Evolutionary conservation across 2,329 filamentous ascomycete genomes (phyloP), one percentile per base, ranked within the genome.

Genomic region (Aspergillus alliaceus): DNA sequence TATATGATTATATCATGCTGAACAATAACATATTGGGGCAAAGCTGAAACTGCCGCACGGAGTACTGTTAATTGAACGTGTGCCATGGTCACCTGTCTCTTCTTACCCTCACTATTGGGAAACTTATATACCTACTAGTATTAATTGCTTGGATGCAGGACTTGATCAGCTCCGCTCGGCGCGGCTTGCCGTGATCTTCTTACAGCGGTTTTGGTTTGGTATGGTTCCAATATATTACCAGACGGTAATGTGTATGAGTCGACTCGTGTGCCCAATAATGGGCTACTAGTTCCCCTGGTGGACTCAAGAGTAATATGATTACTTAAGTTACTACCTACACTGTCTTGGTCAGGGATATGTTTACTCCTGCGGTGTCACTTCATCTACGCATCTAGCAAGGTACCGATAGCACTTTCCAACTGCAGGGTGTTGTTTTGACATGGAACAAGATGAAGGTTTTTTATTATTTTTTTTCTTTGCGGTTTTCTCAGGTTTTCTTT

Each of bases 181-280:
- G 60, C 61, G 58, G 60, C 61, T 60, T 61, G 60, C 57, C 60
- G 60, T 64, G 59, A 58, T 59, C 54, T 56, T 53, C 55, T 47
- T 40, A 44, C 48, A 7, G 2, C 8, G 14, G 8, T n/a, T 27
- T 48, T 32, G 44, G 44, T 48, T 31, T n/a, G 27, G 44, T 54
- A 46, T 53, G 59, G 56, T 56, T 44, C 27, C 44, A 20, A 14
- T 48, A 48, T 27, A 40, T 44, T 57, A 57, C 49, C 54, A 34
- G 12, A 53, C 40, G 5, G 54, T 57, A 40, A 48, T 25, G 9
- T 27, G 24, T 35, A 50, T 42, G 35, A 4, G 40, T n/a, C 25
- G 46, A 32, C 56, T 60, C 59, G 53, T 61, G 57, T 59, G 59
- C 53, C 57, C 62, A 59, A 56, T 61, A 34, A 52, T 56, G 29